Evolutionary conservation across 768 basidiomycete species (phyloP).

Genomic region (Pleurotus cornucopiae): DNA sequence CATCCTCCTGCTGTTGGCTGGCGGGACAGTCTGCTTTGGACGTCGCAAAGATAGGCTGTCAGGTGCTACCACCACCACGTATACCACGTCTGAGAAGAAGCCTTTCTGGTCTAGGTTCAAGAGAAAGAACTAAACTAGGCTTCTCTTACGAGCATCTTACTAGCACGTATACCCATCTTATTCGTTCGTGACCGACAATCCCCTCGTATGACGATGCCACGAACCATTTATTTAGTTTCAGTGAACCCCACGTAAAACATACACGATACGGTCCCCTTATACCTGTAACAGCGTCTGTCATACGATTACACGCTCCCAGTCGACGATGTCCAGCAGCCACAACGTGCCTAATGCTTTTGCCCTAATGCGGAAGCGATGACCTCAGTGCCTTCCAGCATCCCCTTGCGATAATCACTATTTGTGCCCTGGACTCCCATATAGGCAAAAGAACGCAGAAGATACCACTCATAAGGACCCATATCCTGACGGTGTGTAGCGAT

Average conservation of each 20-base stretch:
- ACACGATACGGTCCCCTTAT: too few species aligned
- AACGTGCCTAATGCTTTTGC: too few species aligned
- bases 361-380: background rate
- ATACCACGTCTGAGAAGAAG: constrained; percentile 2
- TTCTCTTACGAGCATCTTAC: background rate
- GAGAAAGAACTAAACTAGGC: constrained; percentile 9
- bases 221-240: too few species aligned
- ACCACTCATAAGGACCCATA: constrained; percentile 31
- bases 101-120: constrained; percentile 11
- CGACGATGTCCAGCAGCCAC: constrained; percentile 7
- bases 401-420: constrained; percentile 22
- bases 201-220: too few species aligned
- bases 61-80: constrained; percentile 20
- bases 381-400: constrained; percentile 4
- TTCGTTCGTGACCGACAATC: too few species aligned
- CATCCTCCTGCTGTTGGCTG: constrained; percentile 59
- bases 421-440: constrained; percentile 29
- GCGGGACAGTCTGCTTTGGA: constrained; percentile 69
- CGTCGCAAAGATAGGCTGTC: constrained; percentile 52
- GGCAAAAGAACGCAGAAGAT: constrained; percentile 33
- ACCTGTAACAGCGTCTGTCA: too few species aligned
- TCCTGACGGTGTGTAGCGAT: constrained; percentile 16
- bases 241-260: too few species aligned
- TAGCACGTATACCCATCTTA: constrained; percentile 2
- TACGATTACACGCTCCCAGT: too few species aligned